Evolutionary conservation across 257 asterid species (phyloP).

Genomic region (Nicotiana noctiflora): DNA sequence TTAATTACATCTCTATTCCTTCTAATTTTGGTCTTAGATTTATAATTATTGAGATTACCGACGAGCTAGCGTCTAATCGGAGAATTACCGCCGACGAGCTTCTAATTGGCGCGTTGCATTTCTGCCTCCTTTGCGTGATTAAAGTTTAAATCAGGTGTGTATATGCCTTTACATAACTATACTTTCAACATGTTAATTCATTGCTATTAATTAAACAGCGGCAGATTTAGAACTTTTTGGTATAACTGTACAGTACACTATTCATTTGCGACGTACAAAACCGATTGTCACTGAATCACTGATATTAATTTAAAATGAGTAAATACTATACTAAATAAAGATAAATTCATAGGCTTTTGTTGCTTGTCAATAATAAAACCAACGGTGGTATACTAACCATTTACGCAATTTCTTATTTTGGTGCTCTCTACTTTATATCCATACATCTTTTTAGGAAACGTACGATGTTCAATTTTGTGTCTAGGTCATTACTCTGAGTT

Average conservation of each 20-base stretch:
- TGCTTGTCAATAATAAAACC: not conserved
- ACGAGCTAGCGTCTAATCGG: not conserved
- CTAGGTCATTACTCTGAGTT: not conserved
- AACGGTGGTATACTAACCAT: not conserved
- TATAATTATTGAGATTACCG: not conserved
- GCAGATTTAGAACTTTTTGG: not conserved
- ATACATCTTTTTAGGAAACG: not conserved
- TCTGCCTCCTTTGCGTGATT: not conserved
- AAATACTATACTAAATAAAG: not conserved
- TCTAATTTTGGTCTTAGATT: not conserved
- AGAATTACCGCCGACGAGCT: not conserved
- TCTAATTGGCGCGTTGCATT: not conserved
- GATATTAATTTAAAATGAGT: not conserved
- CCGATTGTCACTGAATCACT: too few species aligned
- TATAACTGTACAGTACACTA: not conserved
- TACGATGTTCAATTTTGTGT: not conserved
- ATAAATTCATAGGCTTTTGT: not conserved
- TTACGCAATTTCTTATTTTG: not conserved
- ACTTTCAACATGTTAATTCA: not conserved
- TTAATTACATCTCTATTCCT: not conserved
- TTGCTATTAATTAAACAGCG: not conserved
- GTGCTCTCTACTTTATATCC: slow-evolving; percentile 2
- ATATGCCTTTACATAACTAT: not conserved
- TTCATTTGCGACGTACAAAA: not conserved
- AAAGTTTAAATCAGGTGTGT: not conserved